Evolutionary conservation across 768 basidiomycete genomes (phyloP).

Genomic region (Cyathus striatus): DNA sequence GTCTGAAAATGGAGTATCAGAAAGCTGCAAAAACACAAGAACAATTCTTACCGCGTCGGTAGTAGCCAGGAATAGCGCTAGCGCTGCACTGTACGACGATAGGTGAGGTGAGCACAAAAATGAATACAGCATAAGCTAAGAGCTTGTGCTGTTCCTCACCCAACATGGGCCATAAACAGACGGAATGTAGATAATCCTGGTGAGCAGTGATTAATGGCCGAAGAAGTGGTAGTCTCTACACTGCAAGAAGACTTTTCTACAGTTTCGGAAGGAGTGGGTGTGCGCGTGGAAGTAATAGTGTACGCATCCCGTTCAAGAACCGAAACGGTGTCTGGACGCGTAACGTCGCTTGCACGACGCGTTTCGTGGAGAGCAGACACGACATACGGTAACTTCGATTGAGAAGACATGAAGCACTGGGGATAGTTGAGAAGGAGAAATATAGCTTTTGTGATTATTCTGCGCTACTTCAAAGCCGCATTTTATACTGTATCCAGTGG

Average conservation of each 20-base stretch:
- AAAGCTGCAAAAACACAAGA: conserved; percentile 19
- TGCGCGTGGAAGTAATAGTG: too few relatives aligned
- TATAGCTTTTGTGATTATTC: too few relatives aligned
- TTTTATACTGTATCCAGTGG: conserved; percentile 25
- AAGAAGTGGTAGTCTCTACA: conserved; percentile 22
- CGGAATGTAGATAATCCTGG: conserved; percentile 47
- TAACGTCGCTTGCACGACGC: too few relatives aligned
- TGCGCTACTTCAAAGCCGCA: too few relatives aligned
- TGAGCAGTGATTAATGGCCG: conserved; percentile 19
- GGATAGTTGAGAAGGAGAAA: too few relatives aligned
- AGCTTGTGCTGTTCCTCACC: conserved; percentile 41
- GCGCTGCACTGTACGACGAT: conserved; percentile 50
- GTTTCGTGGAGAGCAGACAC: too few relatives aligned
- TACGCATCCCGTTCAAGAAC: too few relatives aligned
- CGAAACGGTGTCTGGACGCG: too few relatives aligned
- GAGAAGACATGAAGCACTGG: too few relatives aligned
- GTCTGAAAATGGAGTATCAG: conserved; percentile 24
- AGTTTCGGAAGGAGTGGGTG: too few relatives aligned
- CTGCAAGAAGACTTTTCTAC: conserved; percentile 18
- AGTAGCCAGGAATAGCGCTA: conserved; percentile 81
- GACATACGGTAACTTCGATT: too few relatives aligned
- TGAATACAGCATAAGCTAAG: conserved; percentile 6
- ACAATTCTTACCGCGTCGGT: conserved; percentile 82
- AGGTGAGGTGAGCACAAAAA: conserved; percentile 3
- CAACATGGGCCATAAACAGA: conserved; percentile 62